These are phyloP conservation scores for Blastobotrys illinoisensis DNA, from an alignment of 1,139 yeast genomes.

Conservation along the genomic window DNA sequence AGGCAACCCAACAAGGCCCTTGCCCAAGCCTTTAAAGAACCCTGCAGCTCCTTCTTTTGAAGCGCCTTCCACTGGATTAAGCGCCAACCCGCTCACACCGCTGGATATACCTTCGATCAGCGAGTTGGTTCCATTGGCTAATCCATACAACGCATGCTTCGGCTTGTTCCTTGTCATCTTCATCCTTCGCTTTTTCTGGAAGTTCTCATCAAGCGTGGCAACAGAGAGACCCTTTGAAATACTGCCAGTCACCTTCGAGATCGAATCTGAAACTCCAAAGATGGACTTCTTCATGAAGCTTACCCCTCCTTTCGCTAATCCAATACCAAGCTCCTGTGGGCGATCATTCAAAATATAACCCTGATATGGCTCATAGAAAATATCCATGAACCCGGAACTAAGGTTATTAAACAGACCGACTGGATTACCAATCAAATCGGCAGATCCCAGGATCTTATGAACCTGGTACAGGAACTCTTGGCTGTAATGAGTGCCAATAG, in stretches of 20 bases:
- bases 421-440: conserved; percentile 94
- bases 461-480: conserved; percentile 90
- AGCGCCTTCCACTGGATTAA: conserved; percentile 89
- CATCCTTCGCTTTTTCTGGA: conserved; percentile 62
- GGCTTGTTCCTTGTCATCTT: conserved; percentile 74
- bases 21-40: conserved; percentile 88
- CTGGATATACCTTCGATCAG: conserved; percentile 81
- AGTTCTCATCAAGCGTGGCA: conserved; percentile 80
- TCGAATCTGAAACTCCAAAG: conserved; percentile 89
- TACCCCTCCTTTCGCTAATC: conserved; percentile 91
- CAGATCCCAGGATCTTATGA: conserved; percentile 91
- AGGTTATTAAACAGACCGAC: conserved; percentile 91
- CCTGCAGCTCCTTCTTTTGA: conserved; percentile 81
- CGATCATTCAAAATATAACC: conserved; percentile 92
- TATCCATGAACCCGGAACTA: conserved; percentile 92
- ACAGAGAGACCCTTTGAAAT: conserved; percentile 90
- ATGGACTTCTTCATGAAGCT: conserved; percentile 93
- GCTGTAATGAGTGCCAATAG: conserved; percentile 79
- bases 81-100: conserved; percentile 86
- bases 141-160: conserved; percentile 82
- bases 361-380: conserved; percentile 95
- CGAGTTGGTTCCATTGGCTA: conserved; percentile 84
- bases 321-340: conserved; percentile 93
- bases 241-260: conserved; percentile 89
- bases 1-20: conserved; percentile 91